Base-by-base conservation (phyloP, 768 basidiomycete species). In the Kockovaella imperatae region DNA sequence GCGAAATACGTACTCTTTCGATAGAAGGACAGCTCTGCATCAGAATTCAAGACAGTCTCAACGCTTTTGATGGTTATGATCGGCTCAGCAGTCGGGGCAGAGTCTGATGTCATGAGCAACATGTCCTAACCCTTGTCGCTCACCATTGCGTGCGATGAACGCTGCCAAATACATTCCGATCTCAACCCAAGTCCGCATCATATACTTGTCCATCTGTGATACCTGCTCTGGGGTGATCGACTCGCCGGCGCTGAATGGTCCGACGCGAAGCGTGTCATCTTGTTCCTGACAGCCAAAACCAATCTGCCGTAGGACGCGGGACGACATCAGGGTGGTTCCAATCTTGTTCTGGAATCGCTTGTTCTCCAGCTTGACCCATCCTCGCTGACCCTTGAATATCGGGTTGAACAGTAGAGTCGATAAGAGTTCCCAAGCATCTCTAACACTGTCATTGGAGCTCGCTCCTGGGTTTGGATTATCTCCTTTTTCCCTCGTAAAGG, bases 171-270 rank as follows among this genome's bases (percentile, higher is more conserved):
- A 57, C 3, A 59, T 26, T 5, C 49, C 40, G 11, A 63, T 55
- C 45, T 67, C 64, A 3, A 67, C 50, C 64, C 64, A 67, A 2
- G 54, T 43, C 23, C 64, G 31, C 11, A 67, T 25, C 64, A 63
- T 67, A 31, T 62, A 62, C 26, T 42, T 47, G 36, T 67, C 59
- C 59, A 67, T 57, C 50, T 59, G 59, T 21, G 29, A 28, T 5
- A 54, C 45, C 36, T 54, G 50, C 10, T 46, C 53, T 17, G 53
- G 49, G 2, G 39, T 30, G 10, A 45, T 30, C 21, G 42, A 35
- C 18, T 60, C 61, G 10, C 47, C 45, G 20, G 46, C 41, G 6
- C 44, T 48, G 36, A 58, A 47, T 5, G 64, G 64, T 17, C 64
- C 64, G 4, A 67, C 54, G 17, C 64, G 46, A 3, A 59, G 47